phyloP scores from a whole-genome alignment of 768 basidiomycete species.

The Amyloporia xantha region DNA sequence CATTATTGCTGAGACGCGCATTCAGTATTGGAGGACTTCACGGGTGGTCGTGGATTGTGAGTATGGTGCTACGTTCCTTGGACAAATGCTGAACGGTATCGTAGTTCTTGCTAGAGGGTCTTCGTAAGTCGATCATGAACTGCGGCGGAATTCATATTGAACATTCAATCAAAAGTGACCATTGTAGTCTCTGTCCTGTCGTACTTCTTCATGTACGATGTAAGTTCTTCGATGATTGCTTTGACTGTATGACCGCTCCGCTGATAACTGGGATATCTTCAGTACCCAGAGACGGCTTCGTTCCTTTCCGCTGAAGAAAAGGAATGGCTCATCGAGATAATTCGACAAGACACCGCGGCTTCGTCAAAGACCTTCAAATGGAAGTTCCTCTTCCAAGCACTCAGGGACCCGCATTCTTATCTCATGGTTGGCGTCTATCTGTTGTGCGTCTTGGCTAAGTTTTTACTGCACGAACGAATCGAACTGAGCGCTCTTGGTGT shows the following conservation, averaged over 20 bases:
- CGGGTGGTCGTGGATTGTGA: conserved; percentile 10
- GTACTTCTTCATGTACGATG: conserved; percentile 6
- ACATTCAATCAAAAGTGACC: conserved; percentile 1
- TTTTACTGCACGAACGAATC: no score
- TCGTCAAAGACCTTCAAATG: conserved; percentile 5
- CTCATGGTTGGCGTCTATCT: conserved; percentile 6
- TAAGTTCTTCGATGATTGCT: background rate
- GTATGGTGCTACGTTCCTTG: background rate
- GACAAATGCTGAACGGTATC: background rate
- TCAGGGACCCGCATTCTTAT: conserved; percentile 8
- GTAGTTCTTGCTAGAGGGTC: conserved; percentile 9
- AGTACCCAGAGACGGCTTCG: conserved; percentile 8
- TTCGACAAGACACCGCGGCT: conserved; percentile 3
- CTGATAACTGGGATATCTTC: background rate
- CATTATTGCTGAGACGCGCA: background rate
- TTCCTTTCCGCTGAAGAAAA: conserved; percentile 8
- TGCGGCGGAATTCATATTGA: background rate
- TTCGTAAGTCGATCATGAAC: background rate
- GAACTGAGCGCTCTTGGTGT: background rate
- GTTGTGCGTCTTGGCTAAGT: background rate
- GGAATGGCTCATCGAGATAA: conserved; percentile 5
- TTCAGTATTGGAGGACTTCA: conserved; percentile 5
- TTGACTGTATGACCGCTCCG: background rate
- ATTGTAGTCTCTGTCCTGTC: conserved; percentile 1
- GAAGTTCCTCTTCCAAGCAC: conserved; percentile 8